phyloP scores from a whole-genome alignment of 768 basidiomycete genomes.

The Megacollybia marginata region DNA sequence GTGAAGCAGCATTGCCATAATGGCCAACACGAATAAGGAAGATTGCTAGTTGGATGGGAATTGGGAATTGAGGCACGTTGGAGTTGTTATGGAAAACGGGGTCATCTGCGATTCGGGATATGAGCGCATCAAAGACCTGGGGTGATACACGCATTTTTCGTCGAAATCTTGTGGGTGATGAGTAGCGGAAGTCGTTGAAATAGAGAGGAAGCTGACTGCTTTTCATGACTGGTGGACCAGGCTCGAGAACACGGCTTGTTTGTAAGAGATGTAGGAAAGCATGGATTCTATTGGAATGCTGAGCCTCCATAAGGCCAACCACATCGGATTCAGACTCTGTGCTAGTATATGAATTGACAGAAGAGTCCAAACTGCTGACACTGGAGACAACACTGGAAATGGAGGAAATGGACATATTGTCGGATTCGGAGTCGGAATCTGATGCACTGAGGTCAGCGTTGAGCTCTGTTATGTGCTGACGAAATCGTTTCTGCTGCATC shows the following conservation, averaged over 20 bases:
- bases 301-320: not conserved
- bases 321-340: not conserved
- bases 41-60: constrained; percentile 12
- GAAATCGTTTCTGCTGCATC: not conserved
- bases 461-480: not conserved
- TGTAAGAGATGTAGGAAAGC: not conserved
- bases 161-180: not conserved
- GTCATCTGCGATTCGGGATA: constrained; percentile 1
- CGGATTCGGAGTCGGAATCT: not conserved
- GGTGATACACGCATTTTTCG: constrained; percentile 1
- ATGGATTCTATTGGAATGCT: too few species aligned
- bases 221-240: not conserved
- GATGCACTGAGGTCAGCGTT: not conserved
- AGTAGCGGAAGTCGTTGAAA: not conserved
- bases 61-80: constrained; percentile 4
- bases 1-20: constrained; percentile 12
- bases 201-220: not conserved
- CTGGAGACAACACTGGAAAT: not conserved
- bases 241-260: not conserved
- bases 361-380: not conserved
- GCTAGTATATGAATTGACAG: not conserved
- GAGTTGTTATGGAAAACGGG: constrained; percentile 5
- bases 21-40: too few species aligned
- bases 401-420: not conserved
- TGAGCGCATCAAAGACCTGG: not conserved